A percentile compares a stretch with the other conserved stretches of the same genome.
Conservation (phyloP, 768 basidiomycete genomes). For the Boletus reticulatus region DNA sequence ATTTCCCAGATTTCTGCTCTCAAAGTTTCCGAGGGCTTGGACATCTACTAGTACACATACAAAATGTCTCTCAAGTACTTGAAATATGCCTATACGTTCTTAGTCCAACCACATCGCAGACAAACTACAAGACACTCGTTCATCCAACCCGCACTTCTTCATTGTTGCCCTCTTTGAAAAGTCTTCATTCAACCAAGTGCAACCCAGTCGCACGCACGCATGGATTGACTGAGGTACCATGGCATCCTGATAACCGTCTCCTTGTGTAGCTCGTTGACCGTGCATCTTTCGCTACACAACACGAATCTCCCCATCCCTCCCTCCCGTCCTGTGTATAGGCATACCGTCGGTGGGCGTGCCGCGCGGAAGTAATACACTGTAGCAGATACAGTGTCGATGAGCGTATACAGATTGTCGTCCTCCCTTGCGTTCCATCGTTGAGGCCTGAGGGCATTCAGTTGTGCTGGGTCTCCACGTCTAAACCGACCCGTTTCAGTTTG, state of each 20-base stretch:
- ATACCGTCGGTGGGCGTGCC: slow-evolving; percentile 21
- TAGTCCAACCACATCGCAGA: too few species aligned
- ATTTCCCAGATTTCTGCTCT: too few species aligned
- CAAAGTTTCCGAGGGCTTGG: too few species aligned
- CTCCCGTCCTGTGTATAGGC: slow-evolving; percentile 20
- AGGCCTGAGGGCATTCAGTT: background rate
- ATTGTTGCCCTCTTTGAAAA: too few species aligned
- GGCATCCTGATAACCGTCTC: slow-evolving; percentile 26
- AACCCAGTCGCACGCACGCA: slow-evolving; percentile 25
- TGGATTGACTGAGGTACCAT: slow-evolving; percentile 12
- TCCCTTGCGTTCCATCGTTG: background rate
- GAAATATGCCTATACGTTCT: too few species aligned
- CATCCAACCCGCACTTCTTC: too few species aligned
- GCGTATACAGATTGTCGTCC: slow-evolving; percentile 19
- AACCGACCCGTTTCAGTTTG: slow-evolving; percentile 3
- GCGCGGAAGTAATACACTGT: slow-evolving; percentile 27
- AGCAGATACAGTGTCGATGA: slow-evolving; percentile 21
- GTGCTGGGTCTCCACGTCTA: slow-evolving; percentile 16
- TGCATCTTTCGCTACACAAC: slow-evolving; percentile 22
- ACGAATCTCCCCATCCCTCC: slow-evolving; percentile 22
- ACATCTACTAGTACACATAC: too few species aligned
- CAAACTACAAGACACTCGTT: too few species aligned
- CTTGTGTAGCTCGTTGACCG: slow-evolving; percentile 21
- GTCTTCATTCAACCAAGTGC: slow-evolving; percentile 10
- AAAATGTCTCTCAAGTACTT: too few species aligned